A percentile compares a stretch with the other conserved stretches of the same genome.
These are phyloP conservation scores for Dalechampia spathulata DNA, from an alignment of 441 rosid genomes.

Conservation along the genomic window DNA sequence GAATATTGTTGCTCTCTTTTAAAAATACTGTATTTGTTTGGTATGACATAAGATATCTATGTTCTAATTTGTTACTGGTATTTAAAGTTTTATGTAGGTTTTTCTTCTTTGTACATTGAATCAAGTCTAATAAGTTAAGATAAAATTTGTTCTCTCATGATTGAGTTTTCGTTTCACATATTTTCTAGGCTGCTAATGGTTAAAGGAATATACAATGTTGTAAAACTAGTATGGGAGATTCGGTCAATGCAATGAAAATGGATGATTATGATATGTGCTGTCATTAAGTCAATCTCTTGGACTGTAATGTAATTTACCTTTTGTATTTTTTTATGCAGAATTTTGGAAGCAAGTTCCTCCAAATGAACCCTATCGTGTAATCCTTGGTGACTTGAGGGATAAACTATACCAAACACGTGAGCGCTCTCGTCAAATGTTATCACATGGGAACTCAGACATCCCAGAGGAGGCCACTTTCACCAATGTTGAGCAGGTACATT, in stretches of 20 bases:
- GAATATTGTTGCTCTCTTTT: too few relatives aligned
- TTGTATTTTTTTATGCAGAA: slow-evolving; percentile 33
- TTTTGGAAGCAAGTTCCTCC: slow-evolving; percentile 82
- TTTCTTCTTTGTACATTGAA: too few relatives aligned
- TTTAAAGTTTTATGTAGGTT: too few relatives aligned
- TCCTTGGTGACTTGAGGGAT: slow-evolving; percentile 84
- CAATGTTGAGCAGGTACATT: slow-evolving; percentile 59
- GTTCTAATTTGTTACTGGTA: too few relatives aligned
- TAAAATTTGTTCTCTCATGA: too few relatives aligned
- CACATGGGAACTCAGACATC: slow-evolving; percentile 65
- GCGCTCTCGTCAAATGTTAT: slow-evolving; percentile 62
- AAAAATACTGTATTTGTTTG: too few relatives aligned
- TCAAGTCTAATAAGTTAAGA: too few relatives aligned
- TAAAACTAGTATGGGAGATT: background rate
- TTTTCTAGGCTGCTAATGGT: background rate
- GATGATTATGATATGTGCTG: background rate
- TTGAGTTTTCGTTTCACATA: too few relatives aligned
- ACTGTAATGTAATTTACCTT: background rate
- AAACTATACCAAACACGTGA: slow-evolving; percentile 80
- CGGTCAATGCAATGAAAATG: background rate
- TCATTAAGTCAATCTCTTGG: background rate
- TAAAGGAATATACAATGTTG: background rate
- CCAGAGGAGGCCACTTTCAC: slow-evolving; percentile 75
- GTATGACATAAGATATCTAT: too few relatives aligned
- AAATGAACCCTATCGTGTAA: slow-evolving; percentile 81